A percentile compares a stretch with the other conserved stretches of the same genome.
Conservation (phyloP, 352 stramenopile genomes). For the Phytophthora ramorum region DNA sequence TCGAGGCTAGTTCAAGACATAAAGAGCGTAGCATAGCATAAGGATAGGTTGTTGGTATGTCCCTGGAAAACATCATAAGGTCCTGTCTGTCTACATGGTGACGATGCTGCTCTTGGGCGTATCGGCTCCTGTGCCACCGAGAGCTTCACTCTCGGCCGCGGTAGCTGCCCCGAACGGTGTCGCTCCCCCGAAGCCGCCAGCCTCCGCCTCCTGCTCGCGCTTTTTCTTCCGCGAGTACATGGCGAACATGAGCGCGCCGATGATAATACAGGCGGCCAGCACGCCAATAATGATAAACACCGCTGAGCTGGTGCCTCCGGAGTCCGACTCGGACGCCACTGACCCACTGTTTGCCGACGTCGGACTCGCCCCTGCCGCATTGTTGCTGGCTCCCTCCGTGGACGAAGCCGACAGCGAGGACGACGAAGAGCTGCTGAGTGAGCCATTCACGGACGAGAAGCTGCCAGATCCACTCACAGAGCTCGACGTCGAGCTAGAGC, state of each 20-base stretch:
- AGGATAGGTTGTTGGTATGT: constrained; percentile 41
- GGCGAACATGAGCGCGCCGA: constrained; percentile 74
- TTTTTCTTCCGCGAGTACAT: constrained; percentile 81
- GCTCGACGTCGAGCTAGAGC: constrained; percentile 1
- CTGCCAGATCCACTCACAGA: constrained; percentile 18
- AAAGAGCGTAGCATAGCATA: constrained; percentile 32
- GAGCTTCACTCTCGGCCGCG: constrained; percentile 26
- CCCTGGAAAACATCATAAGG: constrained; percentile 18
- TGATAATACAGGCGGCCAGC: constrained; percentile 65
- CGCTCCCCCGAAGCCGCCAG: constrained; percentile 51
- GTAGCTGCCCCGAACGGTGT: constrained; percentile 37
- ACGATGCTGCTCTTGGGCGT: constrained; percentile 84
- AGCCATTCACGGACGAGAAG: constrained; percentile 28
- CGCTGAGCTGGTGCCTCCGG: constrained; percentile 49
- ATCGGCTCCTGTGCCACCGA: constrained; percentile 39
- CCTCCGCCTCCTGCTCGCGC: constrained; percentile 59
- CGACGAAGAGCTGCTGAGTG: constrained; percentile 25
- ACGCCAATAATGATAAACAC: constrained; percentile 77
- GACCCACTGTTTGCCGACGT: constrained; percentile 28
- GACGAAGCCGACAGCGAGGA: constrained; percentile 16
- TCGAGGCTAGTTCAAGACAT: constrained; percentile 12
- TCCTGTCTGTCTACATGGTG: constrained; percentile 64
- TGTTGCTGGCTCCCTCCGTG: constrained; percentile 15
- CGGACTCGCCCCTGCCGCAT: constrained; percentile 19
- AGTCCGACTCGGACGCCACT: constrained; percentile 36